Percentiles rank a stretch among this genome's conserved stretches.
Evolutionary conservation across 2,329 filamentous ascomycete genomes (phyloP).

Genomic region (Chaetomium olivaceum): DNA sequence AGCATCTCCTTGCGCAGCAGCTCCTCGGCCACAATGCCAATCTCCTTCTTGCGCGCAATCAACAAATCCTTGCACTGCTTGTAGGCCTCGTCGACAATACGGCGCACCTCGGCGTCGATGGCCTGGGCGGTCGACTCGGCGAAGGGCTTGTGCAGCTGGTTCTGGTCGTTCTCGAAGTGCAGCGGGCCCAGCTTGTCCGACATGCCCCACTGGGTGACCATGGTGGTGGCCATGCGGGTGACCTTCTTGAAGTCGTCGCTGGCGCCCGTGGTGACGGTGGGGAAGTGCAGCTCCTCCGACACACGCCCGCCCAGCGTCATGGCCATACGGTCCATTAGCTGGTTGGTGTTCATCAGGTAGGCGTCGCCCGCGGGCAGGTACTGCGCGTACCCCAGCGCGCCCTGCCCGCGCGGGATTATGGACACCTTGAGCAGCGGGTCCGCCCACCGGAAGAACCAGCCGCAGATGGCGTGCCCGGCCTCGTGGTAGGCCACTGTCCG

Average conservation of each 20-base stretch:
- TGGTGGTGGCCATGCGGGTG: conserved; percentile 89
- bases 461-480: conserved; percentile 96
- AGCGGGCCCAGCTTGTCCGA: conserved; percentile 89
- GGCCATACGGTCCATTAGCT: conserved; percentile 99
- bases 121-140: conserved; percentile 89
- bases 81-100: conserved; percentile 91
- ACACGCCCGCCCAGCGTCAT: conserved; percentile 97
- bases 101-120: conserved; percentile 88
- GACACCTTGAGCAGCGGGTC: conserved; percentile 97
- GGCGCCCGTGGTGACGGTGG: conserved; percentile 91
- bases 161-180: conserved; percentile 82
- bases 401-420: conserved; percentile 94
- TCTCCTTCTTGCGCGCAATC: conserved; percentile 80
- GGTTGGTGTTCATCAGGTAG: conserved; percentile 92
- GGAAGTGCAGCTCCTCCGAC: conserved; percentile 94
- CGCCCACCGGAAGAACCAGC: conserved; percentile 96
- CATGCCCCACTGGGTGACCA: conserved; percentile 99
- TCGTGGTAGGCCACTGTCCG: conserved; percentile 63
- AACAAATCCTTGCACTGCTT: conserved; percentile 84
- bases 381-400: conserved; percentile 92
- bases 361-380: conserved; percentile 91
- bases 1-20: conserved; percentile 89
- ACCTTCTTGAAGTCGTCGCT: conserved; percentile 99
- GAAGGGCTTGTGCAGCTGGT: conserved; percentile 90
- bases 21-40: conserved; percentile 90